Conservation (phyloP, 1,139 yeast species). For the Taiozyma sp. region DNA sequence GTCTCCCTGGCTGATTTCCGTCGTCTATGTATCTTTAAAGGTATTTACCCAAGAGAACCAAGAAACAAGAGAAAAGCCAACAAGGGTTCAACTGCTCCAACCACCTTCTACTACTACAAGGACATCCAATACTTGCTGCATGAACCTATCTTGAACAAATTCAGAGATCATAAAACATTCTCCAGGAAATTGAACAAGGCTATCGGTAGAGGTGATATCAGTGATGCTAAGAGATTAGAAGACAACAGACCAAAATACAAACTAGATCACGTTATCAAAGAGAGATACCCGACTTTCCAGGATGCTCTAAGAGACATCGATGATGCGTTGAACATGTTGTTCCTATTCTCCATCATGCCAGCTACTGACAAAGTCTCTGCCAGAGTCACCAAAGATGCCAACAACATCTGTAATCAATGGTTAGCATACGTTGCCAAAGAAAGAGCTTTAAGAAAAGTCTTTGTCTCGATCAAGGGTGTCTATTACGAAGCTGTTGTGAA, state of each 20-base stretch:
- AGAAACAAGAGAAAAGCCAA: conserved; percentile 95
- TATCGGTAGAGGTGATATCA: conserved; percentile 86
- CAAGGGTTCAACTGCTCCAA: conserved; percentile 94
- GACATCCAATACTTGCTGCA: conserved; percentile 94
- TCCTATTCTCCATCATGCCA: conserved; percentile 91
- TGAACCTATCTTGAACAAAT: conserved; percentile 89
- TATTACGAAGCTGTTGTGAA: conserved; percentile 86
- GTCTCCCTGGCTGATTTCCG: conserved; percentile 97
- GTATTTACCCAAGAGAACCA: conserved; percentile 95
- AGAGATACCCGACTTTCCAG: conserved; percentile 89
- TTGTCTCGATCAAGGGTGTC: conserved; percentile 95
- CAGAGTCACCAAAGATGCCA: conserved; percentile 81
- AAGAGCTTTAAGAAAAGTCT: conserved; percentile 77
- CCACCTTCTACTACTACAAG: conserved; percentile 88
- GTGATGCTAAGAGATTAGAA: conserved; percentile 84
- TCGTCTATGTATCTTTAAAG: conserved; percentile 94
- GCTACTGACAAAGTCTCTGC: conserved; percentile 83
- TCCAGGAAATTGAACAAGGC: conserved; percentile 88
- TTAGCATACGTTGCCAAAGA: conserved; percentile 89
- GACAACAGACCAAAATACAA: conserved; percentile 78
- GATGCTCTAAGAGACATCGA: conserved; percentile 93
- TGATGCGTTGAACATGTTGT: conserved; percentile 93
- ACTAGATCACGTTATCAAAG: conserved; percentile 87
- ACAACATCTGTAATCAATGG: conserved; percentile 88
- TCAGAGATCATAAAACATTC: conserved; percentile 94